Base-by-base conservation (phyloP, 345 rosid genomes). In the Pugionium dolabratum region DNA sequence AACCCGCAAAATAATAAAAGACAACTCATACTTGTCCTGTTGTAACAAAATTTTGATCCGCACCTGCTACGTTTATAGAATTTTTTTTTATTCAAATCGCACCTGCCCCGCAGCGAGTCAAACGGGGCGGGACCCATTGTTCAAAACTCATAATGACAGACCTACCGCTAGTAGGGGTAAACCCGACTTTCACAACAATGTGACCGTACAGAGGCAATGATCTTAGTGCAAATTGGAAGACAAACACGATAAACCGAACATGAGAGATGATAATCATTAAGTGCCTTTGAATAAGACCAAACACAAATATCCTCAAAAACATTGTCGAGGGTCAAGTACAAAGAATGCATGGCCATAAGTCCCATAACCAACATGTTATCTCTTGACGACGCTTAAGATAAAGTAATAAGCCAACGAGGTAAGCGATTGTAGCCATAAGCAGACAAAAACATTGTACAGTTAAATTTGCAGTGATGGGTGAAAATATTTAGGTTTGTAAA, bases 231-330 rank as follows among this genome's bases (percentile, higher is more conserved):
- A 71, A 46, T 6, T 43, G 56, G 43, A 62, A 45, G 75, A 70
- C 69, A 65, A 72, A 40, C 47, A 46, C 57, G 55, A 54, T 37
- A 39, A 46, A 40, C 43, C 51, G 54, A 65, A 66, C 54, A 9
- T 65, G 60, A 52, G 56, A 59, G 35, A 51, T 59, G 49, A 59
- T 57, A 18, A 18, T 50, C 60, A 56, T 36, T 25, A 39, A 70
- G 30, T 29, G 57, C 43, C 32, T 40, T 10, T 59, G 67, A 43
- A 59, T 66, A 73, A 45, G 10, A 66, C 66, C 76, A 73, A 66
- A 66, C 71, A 73, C 62, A 66, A 51, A 53, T 18, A 35, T 41
- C 46, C 55, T 36, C 29, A 34, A 49, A 43, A 25, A 11, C 54
- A 56, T 9, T 2, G 46, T 47, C 59, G 9, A 48, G 18, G 68